These are phyloP conservation scores for Aphanocladium album DNA, from an alignment of 2,329 filamentous ascomycete species.

Conservation along the genomic window DNA sequence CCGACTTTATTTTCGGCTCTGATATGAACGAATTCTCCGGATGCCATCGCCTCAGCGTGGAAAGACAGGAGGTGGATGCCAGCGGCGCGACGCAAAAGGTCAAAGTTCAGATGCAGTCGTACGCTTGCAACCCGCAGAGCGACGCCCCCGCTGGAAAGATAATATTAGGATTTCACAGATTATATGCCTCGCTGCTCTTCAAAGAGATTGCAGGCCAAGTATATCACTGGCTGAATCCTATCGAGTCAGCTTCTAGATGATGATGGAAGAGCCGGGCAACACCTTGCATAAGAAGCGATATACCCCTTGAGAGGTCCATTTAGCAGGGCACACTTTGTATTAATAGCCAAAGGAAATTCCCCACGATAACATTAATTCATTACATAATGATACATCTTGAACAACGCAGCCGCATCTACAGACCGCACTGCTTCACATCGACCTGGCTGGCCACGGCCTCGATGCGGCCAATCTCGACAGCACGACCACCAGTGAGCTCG, in stretches of 20 bases:
- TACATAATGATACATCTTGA: neutral
- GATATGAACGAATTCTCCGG: slow-evolving; percentile 23
- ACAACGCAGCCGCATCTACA: slow-evolving; percentile 20
- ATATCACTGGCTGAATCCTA: neutral
- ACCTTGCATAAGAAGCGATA: neutral
- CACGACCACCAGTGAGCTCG: slow-evolving; percentile 48
- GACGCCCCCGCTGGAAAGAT: neutral
- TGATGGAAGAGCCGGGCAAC: neutral
- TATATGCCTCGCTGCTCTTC: slow-evolving; percentile 3
- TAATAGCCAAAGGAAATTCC: neutral
- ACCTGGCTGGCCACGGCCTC: slow-evolving; percentile 45
- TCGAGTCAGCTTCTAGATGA: neutral
- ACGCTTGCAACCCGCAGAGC: slow-evolving; percentile 9
- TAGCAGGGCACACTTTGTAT: neutral
- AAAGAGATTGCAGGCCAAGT: neutral
- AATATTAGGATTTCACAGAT: neutral
- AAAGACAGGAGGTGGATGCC: slow-evolving; percentile 13
- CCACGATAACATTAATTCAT: neutral
- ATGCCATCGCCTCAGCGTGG: slow-evolving; percentile 25
- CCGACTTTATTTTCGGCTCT: slow-evolving; percentile 27
- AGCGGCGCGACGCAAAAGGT: neutral
- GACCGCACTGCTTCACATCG: slow-evolving; percentile 37
- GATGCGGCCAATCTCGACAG: slow-evolving; percentile 44
- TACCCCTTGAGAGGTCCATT: neutral
- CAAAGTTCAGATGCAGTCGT: neutral